Evolutionary conservation across 768 basidiomycete genomes (phyloP), one percentile per base, ranked within the genome.

Genomic region (Hemileccinum rubropunctum): DNA sequence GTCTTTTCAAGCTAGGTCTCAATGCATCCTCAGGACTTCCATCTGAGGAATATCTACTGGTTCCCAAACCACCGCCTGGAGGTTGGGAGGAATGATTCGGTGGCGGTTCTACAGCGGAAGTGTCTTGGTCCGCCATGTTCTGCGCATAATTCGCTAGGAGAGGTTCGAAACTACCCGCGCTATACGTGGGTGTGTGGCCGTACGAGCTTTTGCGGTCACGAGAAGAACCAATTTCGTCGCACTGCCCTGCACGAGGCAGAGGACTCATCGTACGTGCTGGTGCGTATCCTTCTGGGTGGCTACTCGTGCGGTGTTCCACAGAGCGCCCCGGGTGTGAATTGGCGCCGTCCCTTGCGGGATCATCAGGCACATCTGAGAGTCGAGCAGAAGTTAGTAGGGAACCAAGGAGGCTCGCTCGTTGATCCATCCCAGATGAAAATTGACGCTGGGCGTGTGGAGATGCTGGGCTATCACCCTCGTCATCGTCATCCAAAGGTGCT

Each of bases 401-500:
- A 44, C 50, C 52, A 45, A 57, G 38, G 17, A 56, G 44, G 27
- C 71, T 42, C 1, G 72, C 65, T 36, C 75, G 76, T 48, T 75
- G 73, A 11, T 55, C 67, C 75, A 75, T 75, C 55, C 71, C 73
- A 26, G 51, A 37, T 18, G 45, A 62, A 48, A 56, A 54, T n/a
- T 52, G 67, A 47, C 56, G 54, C 27, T 45, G 55, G n/a, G 52
- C 36, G 45, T 53, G 46, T 28, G 58, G 56, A 1, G 59, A 56
- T 52, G 45, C 48, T 41, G 56, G 54, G 51, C 57, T 61, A 40
- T 51, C 52, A 20, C 73, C 73, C 21, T 80, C 79, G 45, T 84
- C 81, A 45, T 83, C 86, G 54, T 85, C 84, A 51, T 82, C 84
- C 30, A 91, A 71, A 26, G 83, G 84, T 1, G 77, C 71, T 43